phyloP scores from a whole-genome alignment of 768 basidiomycete species.

The Lyophyllum semitale region DNA sequence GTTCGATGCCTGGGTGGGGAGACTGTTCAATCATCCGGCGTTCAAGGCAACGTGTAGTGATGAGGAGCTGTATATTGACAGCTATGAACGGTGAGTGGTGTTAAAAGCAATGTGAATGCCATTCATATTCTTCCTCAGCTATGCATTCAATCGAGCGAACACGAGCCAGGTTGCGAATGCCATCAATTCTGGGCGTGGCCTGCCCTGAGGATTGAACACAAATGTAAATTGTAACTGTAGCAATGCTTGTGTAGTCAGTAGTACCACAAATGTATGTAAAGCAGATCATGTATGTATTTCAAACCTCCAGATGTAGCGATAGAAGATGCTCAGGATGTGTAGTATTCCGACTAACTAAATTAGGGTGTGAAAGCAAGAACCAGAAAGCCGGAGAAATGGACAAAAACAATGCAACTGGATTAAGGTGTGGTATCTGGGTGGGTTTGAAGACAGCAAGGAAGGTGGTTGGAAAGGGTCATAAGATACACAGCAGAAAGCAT shows the following conservation, averaged over 20 bases:
- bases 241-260: too few species aligned
- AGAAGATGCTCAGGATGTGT: too few species aligned
- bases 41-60: slow-evolving; percentile 73
- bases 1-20: slow-evolving; percentile 53
- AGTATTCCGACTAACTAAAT: too few species aligned
- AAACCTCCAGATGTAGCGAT: too few species aligned
- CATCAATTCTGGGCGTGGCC: slow-evolving; percentile 63
- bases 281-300: too few species aligned
- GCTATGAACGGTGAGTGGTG: slow-evolving; percentile 61
- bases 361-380: too few species aligned
- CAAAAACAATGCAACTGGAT: too few species aligned
- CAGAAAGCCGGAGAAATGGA: too few species aligned
- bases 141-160: slow-evolving; percentile 76
- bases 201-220: slow-evolving; percentile 48
- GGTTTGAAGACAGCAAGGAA: too few species aligned
- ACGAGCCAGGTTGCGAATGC: slow-evolving; percentile 78
- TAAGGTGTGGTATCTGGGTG: too few species aligned
- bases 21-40: slow-evolving; percentile 59
- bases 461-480: too few species aligned
- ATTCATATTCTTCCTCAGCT: slow-evolving; percentile 39
- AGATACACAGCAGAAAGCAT: background rate
- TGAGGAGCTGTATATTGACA: slow-evolving; percentile 66
- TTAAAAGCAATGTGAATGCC: background rate
- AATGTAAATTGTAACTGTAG: background rate
- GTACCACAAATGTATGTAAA: too few species aligned